Evolutionary conservation across 371 early-diverging fungal genomes (phyloP), one percentile per base, ranked within the genome.

Genomic region (Rhizopus delemar): DNA sequence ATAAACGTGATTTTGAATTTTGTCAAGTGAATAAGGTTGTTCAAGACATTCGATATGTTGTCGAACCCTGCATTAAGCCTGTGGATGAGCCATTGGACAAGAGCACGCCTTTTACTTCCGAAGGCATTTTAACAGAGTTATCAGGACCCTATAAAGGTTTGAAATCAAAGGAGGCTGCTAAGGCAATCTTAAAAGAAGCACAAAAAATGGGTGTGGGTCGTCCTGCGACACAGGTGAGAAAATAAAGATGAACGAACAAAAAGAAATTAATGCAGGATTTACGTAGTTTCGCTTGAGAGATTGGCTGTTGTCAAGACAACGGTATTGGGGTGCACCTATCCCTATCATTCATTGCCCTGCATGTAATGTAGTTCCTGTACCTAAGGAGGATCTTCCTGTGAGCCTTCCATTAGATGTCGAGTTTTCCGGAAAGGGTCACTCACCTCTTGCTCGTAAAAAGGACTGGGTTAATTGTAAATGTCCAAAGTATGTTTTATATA

Each of bases 281-380:
- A 15, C 52, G 5, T 57, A 86, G 80, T 97, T 86, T 66, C 86
- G 90, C 1, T 75, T 97, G 36, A 86, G 93, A 46, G 99, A 99
- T 76, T 99, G 99, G 99, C 80, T 98, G 0, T 73, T 99, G 9
- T 97, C 98, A 1, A 85, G 99, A 48, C 99, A 99, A 74, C 85
- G 99, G 33, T 96, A 94, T 67, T 99, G 99, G 99, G 99, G 99
- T 8, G 96, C 99, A 1, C 99, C 99, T 12, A 94, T 99, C 41
- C 99, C 99, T 3, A 85, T 99, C 22, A 81, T 97, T 32, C 95
- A 97, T 60, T 97, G 97, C 65, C 60, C 73, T 0, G 64, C 67
- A 15, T 97, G 97, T 70, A 87, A 94, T 74, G 72, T 84, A 3
- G 93, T 96, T 0, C 95, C 94, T 13, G 93, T 97, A 0, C 93